Evolutionary conservation across 148 eudicot genomes (phyloP), one percentile per base, ranked within the genome.

Genomic region (Heliamphora exappendiculata): DNA sequence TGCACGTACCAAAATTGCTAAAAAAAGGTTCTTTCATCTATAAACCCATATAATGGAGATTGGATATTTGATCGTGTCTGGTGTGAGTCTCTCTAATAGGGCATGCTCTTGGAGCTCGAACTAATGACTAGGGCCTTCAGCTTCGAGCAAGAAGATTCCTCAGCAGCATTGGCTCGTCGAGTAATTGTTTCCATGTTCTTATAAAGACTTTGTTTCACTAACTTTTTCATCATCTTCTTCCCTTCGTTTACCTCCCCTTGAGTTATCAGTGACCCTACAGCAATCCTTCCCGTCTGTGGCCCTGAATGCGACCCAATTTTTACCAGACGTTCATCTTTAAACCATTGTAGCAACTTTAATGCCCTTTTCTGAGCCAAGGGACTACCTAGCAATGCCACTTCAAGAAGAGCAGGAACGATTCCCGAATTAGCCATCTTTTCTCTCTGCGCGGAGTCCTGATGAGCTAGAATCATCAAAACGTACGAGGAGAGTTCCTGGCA

Each of bases 101-200:
- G 98, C 85, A 94, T 86, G 78, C 98, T 94, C 89, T 94, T 94
- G 69, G 98, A 94, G 76, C 98, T 94, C 28, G 93, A 87, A 75
- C 95, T 90, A 55, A 90, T 67, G 33, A 89, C 86, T 89, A 90
- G 90, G 3, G 86, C 84, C 87, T 91, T 94, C 64, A 91, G 86
- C 82, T 84, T 91, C 19, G 87, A 82, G 64, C 68, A 60, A 31
- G 87, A 78, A 70, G n/a, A n/a, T n/a, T 87, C 92, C 73, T 78
- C 85, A 20, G 79, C 81, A 58, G 79, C 84, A 71, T 86, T 90
- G 14, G 98, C 97, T 50, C 97, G 81, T 60, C 86, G 78, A 51
- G 95, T 89, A 73, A 94, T 94, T 33, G 85, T 90, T 64, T 94
- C 95, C 95, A 94, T 81, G 68, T 94, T 94, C 82, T 84, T 91